A percentile compares a stretch with the other conserved stretches of the same genome.
These are phyloP conservation scores for Trametes elegans DNA, from an alignment of 768 basidiomycete genomes.

Conservation along the genomic window DNA sequence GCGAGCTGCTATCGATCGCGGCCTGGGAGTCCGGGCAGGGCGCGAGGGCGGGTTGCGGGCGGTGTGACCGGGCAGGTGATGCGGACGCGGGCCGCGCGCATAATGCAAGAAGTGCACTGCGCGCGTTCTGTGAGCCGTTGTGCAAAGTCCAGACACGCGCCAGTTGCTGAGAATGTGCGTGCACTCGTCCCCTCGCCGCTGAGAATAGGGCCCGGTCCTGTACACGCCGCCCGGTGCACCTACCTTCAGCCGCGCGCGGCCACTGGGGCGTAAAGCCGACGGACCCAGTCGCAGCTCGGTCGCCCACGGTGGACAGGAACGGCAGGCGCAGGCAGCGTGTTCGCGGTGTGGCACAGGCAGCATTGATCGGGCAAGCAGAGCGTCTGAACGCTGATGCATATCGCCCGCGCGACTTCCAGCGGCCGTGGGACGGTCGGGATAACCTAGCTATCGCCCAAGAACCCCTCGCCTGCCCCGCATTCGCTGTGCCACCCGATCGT, in stretches of 20 bases:
- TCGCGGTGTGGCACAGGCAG: conserved; percentile 1
- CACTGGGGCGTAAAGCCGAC: conserved; percentile 1
- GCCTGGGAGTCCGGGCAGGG: background rate
- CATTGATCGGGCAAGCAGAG: conserved; percentile 6
- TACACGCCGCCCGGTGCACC: background rate
- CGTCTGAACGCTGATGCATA: conserved; percentile 1
- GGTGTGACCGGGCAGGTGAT: conserved; percentile 1
- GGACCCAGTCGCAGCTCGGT: background rate
- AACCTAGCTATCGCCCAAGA: conserved; percentile 14
- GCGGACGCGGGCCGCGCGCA: background rate
- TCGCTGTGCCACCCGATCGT: background rate
- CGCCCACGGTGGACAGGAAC: background rate
- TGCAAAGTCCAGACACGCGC: no score
- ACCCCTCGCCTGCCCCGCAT: background rate
- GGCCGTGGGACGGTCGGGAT: conserved; percentile 14
- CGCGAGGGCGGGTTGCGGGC: background rate
- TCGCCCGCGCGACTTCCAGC: background rate
- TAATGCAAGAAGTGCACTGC: conserved; percentile 8
- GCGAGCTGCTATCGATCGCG: conserved; percentile 11
- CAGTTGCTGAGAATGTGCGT: background rate
- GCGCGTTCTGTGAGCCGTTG: no score
- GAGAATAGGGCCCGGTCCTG: background rate
- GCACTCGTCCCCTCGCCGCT: background rate
- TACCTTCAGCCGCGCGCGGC: conserved; percentile 9
- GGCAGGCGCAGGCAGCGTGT: background rate